These are phyloP conservation scores for Micromonas pusilla DNA, from an alignment of 139 green algal species.

Conservation along the genomic window DNA sequence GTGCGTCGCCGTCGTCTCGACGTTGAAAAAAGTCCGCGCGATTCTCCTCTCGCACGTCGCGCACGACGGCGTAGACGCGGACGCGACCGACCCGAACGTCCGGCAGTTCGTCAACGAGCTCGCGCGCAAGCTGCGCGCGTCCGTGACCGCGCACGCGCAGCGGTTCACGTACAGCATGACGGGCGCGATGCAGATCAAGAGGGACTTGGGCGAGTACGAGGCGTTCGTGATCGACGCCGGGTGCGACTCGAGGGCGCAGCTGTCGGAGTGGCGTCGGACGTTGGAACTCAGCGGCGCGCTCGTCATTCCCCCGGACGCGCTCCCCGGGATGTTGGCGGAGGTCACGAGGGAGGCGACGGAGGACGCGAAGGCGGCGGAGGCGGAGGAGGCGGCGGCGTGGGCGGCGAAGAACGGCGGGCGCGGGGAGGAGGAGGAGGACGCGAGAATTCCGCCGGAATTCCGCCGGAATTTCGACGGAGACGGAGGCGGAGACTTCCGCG, in stretches of 20 bases:
- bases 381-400: not conserved
- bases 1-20: not conserved
- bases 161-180: not conserved
- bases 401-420: not conserved
- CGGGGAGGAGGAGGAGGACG: not conserved
- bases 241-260: not conserved
- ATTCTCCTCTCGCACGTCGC: not conserved
- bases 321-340: not conserved
- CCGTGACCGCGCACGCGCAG: not conserved
- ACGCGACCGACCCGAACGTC: not conserved
- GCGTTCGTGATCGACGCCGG: not conserved
- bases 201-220: not conserved
- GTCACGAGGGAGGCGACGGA: not conserved
- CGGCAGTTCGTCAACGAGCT: not conserved
- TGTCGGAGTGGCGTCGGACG: not conserved
- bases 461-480: too few relatives aligned
- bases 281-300: not conserved
- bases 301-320: not conserved
- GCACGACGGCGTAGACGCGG: not conserved
- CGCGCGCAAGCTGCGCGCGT: not conserved
- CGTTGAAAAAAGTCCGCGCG: not conserved
- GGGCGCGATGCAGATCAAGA: conserved; percentile 5
- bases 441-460: too few relatives aligned
- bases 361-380: not conserved
- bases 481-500: too few relatives aligned